Base-by-base conservation (phyloP, 352 stramenopile species). In the Globisporangium parvum region DNA sequence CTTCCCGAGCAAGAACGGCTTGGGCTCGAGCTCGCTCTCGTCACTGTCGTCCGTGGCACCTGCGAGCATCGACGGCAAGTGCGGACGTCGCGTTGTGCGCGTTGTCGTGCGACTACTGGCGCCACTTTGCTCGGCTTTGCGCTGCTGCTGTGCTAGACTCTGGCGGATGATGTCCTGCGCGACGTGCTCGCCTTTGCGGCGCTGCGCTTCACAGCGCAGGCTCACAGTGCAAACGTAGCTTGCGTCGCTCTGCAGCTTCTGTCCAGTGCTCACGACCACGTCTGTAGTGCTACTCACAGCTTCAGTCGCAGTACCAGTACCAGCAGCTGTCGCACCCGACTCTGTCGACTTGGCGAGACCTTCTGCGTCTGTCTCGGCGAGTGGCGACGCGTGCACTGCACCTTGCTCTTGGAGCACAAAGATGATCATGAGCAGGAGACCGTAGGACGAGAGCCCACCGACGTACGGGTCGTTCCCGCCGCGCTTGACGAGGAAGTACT, bases 401-500 rank as follows among this genome's bases (percentile, higher is more conserved):
- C 72, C 76, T 78, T 89, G 77, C 53, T 88, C 73, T 55, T 78
- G 67, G 8, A 91, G 31, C 2, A 89, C 70, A 28, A 73, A 87
- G 18, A 85, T 42, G 37, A 92, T 81, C 84, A 94, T 92, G 6
- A 94, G 53, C 15, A 92, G 56, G 14, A 97, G 63, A 2, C 87
- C 87, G 45, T 97, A 97, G 2, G 84, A 96, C 2, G 86, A 96
- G 4, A 97, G 67, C 0, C 90, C 90, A n/a, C 90, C 90, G 18
- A 91, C 68, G 56, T 93, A 97, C 10, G 88, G 86, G 53, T 97
- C 88, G 53, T 96, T 97, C 10, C 96, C 57, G 6, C 77, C 75
- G 26, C 88, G 77, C 37, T 88, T 85, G n/a, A 79, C 85, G 9
- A 97, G 62, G 52, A 96, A 95, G 51, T 93, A 75, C 65, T 97